phyloP scores from a whole-genome alignment of 192 early-diverging fungal species.

The Backusella macrospora region DNA sequence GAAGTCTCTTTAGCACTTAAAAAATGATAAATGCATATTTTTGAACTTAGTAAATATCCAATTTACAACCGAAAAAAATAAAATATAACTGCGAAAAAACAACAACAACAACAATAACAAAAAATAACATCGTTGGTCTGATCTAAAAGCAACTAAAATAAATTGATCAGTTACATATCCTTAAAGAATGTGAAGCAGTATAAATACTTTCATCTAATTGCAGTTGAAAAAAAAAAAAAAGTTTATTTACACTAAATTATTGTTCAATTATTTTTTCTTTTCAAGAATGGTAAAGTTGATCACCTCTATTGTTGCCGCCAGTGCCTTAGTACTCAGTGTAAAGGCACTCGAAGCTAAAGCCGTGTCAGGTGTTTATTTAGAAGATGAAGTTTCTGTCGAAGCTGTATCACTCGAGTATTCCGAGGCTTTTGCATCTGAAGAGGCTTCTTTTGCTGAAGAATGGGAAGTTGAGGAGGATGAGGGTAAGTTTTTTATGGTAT shows the following conservation, averaged over 20 bases:
- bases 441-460: neutral
- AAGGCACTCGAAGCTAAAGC: neutral
- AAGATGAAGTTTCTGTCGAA: too few species aligned
- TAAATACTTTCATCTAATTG: neutral
- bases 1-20: neutral
- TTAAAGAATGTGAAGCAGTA: slow-evolving; percentile 1
- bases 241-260: neutral
- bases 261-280: neutral
- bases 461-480: neutral
- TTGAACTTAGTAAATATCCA: neutral
- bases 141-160: slow-evolving; percentile 1
- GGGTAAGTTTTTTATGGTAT: too few species aligned
- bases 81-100: neutral
- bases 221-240: neutral
- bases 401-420: neutral
- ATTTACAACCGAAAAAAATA: slow-evolving; percentile 3
- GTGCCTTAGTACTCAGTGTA: neutral
- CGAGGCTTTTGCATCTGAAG: neutral
- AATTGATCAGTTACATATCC: neutral
- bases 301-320: neutral
- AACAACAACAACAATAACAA: too few species aligned
- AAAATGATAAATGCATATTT: neutral
- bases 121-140: neutral
- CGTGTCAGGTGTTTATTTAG: neutral
- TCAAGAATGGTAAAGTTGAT: neutral